Percentiles rank a stretch among this genome's conserved stretches.
Evolutionary conservation across 305 asterid genomes (phyloP).

Genomic region (Rubia balearica): DNA sequence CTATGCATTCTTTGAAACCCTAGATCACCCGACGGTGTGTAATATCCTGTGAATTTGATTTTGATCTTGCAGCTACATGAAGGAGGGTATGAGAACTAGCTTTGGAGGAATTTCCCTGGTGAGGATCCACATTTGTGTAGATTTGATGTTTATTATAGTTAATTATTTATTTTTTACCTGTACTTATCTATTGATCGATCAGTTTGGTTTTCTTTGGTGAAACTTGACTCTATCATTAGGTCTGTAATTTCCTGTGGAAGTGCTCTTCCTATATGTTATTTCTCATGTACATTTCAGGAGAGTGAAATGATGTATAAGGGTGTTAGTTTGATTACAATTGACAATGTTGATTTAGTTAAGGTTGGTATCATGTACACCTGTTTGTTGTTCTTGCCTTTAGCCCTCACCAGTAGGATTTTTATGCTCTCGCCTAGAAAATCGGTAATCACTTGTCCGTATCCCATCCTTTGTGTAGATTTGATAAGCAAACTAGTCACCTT

Average conservation of each 20-base stretch:
- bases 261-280: no score
- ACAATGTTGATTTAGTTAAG: not conserved
- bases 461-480: no score
- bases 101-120: slow-evolving; percentile 90
- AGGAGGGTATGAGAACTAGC: slow-evolving; percentile 94
- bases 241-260: no score
- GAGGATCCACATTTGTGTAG: slow-evolving; percentile 8
- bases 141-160: not conserved
- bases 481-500: no score
- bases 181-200: not conserved
- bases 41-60: slow-evolving; percentile 3
- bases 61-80: slow-evolving; percentile 57
- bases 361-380: no score
- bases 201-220: no score
- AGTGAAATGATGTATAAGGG: not conserved
- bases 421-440: no score
- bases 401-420: no score
- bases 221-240: no score
- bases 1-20: slow-evolving; percentile 10
- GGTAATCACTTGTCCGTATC: no score
- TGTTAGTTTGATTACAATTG: not conserved
- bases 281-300: not conserved
- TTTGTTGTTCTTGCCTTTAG: no score
- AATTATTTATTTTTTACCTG: not conserved
- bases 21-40: slow-evolving; percentile 11